Percentiles rank a stretch among this genome's conserved stretches.
These are phyloP conservation scores for Retiboletus flavoniger DNA, from an alignment of 1,284 basidiomycete genomes.

Conservation along the genomic window DNA sequence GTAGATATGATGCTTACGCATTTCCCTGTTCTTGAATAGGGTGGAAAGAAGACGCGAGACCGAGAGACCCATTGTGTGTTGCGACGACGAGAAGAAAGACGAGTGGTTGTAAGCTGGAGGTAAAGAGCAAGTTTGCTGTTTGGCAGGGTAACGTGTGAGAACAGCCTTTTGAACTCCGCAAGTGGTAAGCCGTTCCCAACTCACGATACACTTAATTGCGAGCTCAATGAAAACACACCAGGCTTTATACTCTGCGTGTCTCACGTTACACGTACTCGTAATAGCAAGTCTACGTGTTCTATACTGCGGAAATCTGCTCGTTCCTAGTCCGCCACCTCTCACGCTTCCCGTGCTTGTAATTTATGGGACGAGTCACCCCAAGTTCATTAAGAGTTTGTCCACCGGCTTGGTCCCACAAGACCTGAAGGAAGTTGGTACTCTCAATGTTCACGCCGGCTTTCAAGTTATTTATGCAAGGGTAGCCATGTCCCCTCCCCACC, in stretches of 20 bases:
- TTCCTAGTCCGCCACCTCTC: neutral
- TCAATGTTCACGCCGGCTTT: neutral
- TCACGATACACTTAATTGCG: neutral
- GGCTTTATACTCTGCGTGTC: neutral
- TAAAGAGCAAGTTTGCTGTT: constrained; percentile 39
- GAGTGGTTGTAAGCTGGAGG: constrained; percentile 35
- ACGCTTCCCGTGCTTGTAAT: neutral
- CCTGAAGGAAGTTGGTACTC: neutral
- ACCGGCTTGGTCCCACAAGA: neutral
- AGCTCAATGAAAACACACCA: neutral
- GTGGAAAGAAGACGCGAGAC: constrained; percentile 80
- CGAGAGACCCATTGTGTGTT: constrained; percentile 77
- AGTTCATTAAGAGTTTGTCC: neutral
- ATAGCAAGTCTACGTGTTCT: constrained; percentile 20
- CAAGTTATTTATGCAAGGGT: neutral
- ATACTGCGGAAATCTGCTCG: constrained; percentile 6
- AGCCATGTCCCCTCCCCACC: neutral
- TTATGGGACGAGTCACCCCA: neutral
- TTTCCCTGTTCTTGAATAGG: constrained; percentile 99
- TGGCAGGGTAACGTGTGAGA: constrained; percentile 34
- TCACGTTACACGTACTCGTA: constrained; percentile 11
- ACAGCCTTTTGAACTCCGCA: constrained; percentile 37
- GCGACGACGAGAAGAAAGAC: constrained; percentile 34
- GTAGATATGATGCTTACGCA: constrained; percentile 70
- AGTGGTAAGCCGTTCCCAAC: constrained; percentile 15